phyloP scores from a whole-genome alignment of 108 stramenopile genomes.

The Conticribra guillardii region DNA sequence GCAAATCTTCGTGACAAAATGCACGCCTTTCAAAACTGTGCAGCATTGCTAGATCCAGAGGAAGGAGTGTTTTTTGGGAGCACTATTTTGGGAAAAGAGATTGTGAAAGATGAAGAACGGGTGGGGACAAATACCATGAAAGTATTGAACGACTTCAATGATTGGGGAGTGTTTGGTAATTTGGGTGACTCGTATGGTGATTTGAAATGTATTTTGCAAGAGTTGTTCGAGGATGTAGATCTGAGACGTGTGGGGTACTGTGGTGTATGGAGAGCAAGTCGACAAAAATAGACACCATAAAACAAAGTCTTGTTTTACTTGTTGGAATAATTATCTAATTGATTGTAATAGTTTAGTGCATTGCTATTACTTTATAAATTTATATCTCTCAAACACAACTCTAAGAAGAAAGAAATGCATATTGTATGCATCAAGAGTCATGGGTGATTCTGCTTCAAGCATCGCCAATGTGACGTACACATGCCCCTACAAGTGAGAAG shows the following conservation, averaged over 20 bases:
- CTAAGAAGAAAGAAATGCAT: no score
- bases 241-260: slow-evolving; percentile 33
- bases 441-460: no score
- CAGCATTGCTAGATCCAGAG: slow-evolving; percentile 20
- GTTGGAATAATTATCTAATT: no score
- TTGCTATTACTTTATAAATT: no score
- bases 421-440: no score
- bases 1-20: slow-evolving; percentile 27
- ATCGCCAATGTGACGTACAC: neutral
- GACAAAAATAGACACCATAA: slow-evolving; percentile 20
- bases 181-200: slow-evolving; percentile 34
- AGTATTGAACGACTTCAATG: slow-evolving; percentile 19
- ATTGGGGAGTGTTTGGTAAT: slow-evolving; percentile 38
- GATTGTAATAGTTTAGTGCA: no score
- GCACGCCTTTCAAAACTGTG: slow-evolving; percentile 32
- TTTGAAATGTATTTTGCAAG: slow-evolving; percentile 33
- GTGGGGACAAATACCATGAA: slow-evolving; percentile 16
- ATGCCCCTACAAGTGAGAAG: neutral
- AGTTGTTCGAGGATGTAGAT: slow-evolving; percentile 28
- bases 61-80: slow-evolving; percentile 38
- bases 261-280: slow-evolving; percentile 35
- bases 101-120: slow-evolving; percentile 17
- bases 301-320: no score
- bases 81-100: slow-evolving; percentile 39
- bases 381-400: no score